Conservation (phyloP, 192 early-diverging fungal species). For the Podila epigama region DNA sequence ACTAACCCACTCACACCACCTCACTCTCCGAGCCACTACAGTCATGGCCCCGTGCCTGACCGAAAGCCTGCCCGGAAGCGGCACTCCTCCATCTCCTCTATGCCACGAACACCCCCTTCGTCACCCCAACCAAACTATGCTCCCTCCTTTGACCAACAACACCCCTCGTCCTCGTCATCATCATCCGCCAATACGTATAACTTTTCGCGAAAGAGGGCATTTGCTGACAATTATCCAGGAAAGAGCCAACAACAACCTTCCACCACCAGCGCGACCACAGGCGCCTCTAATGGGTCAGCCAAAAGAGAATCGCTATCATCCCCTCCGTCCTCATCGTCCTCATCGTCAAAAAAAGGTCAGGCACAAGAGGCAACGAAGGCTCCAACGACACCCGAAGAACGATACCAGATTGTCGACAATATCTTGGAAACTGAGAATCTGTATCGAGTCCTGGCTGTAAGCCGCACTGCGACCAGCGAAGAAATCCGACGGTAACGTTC, state of each 20-base stretch:
- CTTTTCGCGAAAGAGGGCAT: constrained; percentile 31
- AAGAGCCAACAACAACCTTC: constrained; percentile 2
- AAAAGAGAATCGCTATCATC: not conserved
- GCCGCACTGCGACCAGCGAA: constrained; percentile 46
- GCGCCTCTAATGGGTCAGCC: not conserved
- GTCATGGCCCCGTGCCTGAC: constrained; percentile 7
- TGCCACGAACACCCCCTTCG: constrained; percentile 35
- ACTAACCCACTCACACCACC: constrained; percentile 34
- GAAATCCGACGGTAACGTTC: constrained; percentile 53
- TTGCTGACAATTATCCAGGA: constrained; percentile 2
- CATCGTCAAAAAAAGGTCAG: not conserved
- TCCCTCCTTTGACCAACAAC: not conserved
- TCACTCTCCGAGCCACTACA: constrained; percentile 39
- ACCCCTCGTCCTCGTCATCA: constrained; percentile 6
- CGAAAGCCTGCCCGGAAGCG: constrained; percentile 19
- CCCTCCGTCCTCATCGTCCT: no score
- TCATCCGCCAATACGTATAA: no score
- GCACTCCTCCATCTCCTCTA: constrained; percentile 33
- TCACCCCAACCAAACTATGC: constrained; percentile 23
- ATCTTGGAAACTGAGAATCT: constrained; percentile 58
- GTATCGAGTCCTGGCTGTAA: constrained; percentile 58
- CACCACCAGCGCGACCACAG: not conserved
- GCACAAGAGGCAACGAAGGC: constrained; percentile 13
- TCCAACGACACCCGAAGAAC: constrained; percentile 31
- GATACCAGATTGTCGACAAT: constrained; percentile 56